Evolutionary conservation across 805 yeast species (phyloP), one percentile per base, ranked within the genome.

Genomic region (Hagleromyces aurorensis): DNA sequence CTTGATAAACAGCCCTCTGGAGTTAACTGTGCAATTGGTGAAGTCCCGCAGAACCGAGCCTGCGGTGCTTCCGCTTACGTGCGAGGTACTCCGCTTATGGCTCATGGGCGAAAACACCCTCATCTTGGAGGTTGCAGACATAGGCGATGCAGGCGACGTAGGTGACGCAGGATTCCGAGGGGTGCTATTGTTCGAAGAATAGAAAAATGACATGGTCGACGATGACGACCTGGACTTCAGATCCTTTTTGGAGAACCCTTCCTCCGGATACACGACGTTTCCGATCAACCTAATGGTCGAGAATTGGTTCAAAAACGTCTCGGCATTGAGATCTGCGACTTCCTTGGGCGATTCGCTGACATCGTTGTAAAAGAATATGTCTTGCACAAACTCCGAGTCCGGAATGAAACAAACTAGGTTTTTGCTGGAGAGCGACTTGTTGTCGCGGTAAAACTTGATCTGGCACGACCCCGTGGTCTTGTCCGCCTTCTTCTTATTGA

Each of bases 1-100:
- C 56, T 77, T 72, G 35, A 75, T 55, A 44, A 72, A 25, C 6
- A 72, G 33, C 64, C 44, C 52, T 16, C 37, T 36, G 16, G 38
- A 29, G 18, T 39, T 30, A 7, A 24, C 33, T 7, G 24, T 37
- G 19, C 34, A 33, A 15, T 32, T 32, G 6, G 33, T 25, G 15
- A 36, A 17, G 27, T 26, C 28, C 15, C 21, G 28, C 19, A 23
- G 27, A 11, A 21, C 24, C 4, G 41, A 37, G 15, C 26, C 21
- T 15, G 15, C 23, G 8, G 37, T 34, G n/a, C 34, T 30, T 9
- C 30, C 15, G n/a, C 44, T 40, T 13, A 34, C 34, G 7, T 29
- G 37, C 7, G 41, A 37, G n/a, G 30, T 11, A 11, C 22, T 36
- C 17, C 43, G 33, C 16, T 22, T 29, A 21, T 38, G 41, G 8